Evolutionary conservation across 1,139 yeast genomes (phyloP).

Genomic region (Candida albicans): DNA sequence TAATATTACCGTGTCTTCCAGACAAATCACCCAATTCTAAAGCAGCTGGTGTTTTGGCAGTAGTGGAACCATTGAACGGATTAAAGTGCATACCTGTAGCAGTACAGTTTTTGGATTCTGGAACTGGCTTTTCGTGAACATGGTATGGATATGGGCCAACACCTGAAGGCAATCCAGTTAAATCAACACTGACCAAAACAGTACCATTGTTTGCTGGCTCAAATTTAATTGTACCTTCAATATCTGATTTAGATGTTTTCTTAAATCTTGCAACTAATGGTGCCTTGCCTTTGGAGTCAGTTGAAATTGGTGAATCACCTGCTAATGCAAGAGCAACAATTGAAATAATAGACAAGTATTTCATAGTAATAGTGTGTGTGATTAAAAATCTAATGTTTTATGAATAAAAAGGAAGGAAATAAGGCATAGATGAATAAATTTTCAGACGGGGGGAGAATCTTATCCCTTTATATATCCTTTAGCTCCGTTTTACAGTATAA

Average conservation of each 20-base stretch:
- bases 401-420: not conserved
- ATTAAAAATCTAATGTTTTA: not conserved
- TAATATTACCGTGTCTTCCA: conserved; percentile 40
- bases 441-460: too few species aligned
- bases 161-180: conserved; percentile 32
- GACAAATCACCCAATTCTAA: conserved; percentile 44
- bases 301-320: conserved; percentile 20
- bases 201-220: conserved; percentile 33
- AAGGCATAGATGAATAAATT: not conserved
- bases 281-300: conserved; percentile 20
- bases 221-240: conserved; percentile 31
- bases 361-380: not conserved
- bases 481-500: not conserved
- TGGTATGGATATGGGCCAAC: conserved; percentile 48
- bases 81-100: conserved; percentile 40
- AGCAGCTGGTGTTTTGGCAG: conserved; percentile 26
- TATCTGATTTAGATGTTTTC: conserved; percentile 8
- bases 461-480: too few species aligned
- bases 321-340: conserved; percentile 16
- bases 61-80: conserved; percentile 37
- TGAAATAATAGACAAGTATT: conserved; percentile 15
- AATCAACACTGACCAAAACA: conserved; percentile 32
- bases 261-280: conserved; percentile 19
- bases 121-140: conserved; percentile 40
- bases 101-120: conserved; percentile 40